Evolutionary conservation across 2,329 filamentous ascomycete species (phyloP).

Genomic region (Cryphonectria radicalis): DNA sequence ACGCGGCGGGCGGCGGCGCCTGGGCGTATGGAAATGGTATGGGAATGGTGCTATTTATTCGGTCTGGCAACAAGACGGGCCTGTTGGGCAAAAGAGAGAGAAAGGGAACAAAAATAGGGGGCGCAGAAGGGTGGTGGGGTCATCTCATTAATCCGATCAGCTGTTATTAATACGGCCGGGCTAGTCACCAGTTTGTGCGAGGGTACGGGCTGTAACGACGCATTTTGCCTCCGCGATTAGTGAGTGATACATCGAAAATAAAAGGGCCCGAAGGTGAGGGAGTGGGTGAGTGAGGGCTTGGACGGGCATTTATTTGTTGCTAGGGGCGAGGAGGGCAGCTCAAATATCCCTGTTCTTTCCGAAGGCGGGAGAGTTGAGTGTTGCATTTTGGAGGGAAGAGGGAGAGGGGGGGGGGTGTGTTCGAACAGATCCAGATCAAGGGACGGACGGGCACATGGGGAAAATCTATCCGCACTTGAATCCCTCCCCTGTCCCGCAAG

Average conservation of each 20-base stretch:
- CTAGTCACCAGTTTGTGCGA: constrained; percentile 1
- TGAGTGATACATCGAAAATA: neutral
- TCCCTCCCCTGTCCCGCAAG: neutral
- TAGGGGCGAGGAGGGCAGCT: neutral
- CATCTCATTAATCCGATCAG: constrained; percentile 13
- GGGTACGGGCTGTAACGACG: constrained; percentile 1
- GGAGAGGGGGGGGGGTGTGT: too few relatives aligned
- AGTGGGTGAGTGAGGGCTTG: neutral
- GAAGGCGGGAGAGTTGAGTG: neutral
- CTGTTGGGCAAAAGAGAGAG: neutral
- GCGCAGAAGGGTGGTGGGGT: constrained; percentile 11
- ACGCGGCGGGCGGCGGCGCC: constrained; percentile 13
- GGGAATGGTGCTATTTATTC: constrained; percentile 7
- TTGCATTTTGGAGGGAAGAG: neutral
- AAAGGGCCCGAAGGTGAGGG: neutral
- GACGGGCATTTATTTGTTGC: neutral
- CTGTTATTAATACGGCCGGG: constrained; percentile 13
- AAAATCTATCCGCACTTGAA: neutral
- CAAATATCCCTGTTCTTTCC: neutral
- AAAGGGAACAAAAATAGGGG: neutral
- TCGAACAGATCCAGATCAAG: neutral
- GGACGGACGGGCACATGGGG: neutral
- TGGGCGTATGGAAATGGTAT: neutral
- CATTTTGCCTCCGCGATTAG: neutral
- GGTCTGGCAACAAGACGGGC: neutral